Conservation (phyloP, 2,329 filamentous ascomycete genomes). For the Rutstroemia sp. region DNA sequence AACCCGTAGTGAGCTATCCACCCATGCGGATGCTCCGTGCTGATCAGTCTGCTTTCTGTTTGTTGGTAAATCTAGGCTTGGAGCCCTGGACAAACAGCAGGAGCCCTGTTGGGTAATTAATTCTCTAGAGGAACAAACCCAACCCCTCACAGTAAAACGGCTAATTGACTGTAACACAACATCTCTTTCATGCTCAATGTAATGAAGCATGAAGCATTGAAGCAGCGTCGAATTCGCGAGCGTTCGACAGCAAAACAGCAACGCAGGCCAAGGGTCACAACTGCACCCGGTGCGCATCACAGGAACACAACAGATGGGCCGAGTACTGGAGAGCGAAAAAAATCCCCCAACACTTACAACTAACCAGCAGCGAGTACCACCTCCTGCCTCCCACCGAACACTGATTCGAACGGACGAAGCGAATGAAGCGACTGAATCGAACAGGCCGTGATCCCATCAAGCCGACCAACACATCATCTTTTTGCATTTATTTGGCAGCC, state of each 20-base stretch:
- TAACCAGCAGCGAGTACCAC: too few species aligned
- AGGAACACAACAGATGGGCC: neutral
- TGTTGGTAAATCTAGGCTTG: neutral
- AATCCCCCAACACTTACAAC: too few species aligned
- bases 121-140: too few species aligned
- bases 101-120: too few species aligned
- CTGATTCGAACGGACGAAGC: too few species aligned
- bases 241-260: neutral
- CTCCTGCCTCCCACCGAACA: too few species aligned
- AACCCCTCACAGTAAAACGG: too few species aligned
- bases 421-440: neutral
- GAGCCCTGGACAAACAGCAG: neutral
- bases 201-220: too few species aligned
- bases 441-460: neutral
- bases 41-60: neutral
- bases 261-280: neutral
- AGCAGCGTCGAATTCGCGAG: too few species aligned
- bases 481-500: neutral
- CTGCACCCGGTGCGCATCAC: neutral
- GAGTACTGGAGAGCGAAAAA: neutral
- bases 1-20: neutral
- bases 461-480: constrained; percentile 1
- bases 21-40: neutral
- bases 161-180: too few species aligned
- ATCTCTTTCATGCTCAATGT: too few species aligned